Conservation (phyloP, 2,329 filamentous ascomycete genomes). For the Paraconiothyrium sp. region DNA sequence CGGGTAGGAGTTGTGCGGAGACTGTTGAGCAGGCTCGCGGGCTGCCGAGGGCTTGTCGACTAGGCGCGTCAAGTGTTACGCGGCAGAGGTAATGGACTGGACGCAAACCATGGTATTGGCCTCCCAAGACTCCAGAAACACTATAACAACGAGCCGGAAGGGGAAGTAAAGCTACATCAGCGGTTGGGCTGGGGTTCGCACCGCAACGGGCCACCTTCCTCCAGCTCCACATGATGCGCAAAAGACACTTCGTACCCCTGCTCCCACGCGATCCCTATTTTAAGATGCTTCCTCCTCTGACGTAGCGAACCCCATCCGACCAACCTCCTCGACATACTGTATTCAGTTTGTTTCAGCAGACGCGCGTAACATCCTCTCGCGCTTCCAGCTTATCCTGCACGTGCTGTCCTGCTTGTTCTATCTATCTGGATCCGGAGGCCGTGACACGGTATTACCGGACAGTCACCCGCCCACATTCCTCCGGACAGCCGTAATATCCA, state of each 20-base stretch:
- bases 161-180: not conserved
- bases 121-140: not conserved
- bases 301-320: slow-evolving; percentile 1
- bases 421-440: not conserved
- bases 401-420: slow-evolving; percentile 6
- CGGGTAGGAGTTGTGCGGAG: not conserved
- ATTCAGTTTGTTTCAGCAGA: not conserved
- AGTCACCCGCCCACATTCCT: slow-evolving; percentile 1
- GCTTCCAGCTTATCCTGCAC: slow-evolving; percentile 1
- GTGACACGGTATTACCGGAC: not conserved
- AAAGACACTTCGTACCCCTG: not conserved
- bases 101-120: slow-evolving; percentile 1
- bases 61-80: slow-evolving; percentile 23
- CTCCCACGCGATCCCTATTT: slow-evolving; percentile 8
- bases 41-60: slow-evolving; percentile 9
- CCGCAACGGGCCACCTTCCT: slow-evolving; percentile 1
- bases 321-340: not conserved
- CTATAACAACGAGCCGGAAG: not conserved
- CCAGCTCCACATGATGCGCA: slow-evolving; percentile 7
- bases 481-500: slow-evolving; percentile 2
- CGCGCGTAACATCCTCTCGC: not conserved
- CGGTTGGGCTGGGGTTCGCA: not conserved
- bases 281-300: slow-evolving; percentile 1
- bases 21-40: slow-evolving; percentile 1
- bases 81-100: slow-evolving; percentile 14